Conservation (phyloP, 495 filamentous ascomycete genomes). For the Choiromyces venosus region DNA sequence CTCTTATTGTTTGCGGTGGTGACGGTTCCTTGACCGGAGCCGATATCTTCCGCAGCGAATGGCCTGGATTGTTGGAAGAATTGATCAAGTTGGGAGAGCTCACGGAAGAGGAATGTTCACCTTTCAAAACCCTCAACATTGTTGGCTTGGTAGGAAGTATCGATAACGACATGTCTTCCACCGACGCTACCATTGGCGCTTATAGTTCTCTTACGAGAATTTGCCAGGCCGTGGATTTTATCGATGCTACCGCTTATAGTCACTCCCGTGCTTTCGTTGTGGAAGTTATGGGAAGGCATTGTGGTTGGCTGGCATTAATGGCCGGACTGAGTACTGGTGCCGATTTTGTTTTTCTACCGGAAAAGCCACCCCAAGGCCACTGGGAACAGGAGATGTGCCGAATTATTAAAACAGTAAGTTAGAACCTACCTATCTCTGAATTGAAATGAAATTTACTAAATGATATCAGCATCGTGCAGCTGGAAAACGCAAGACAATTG, state of each 20-base stretch:
- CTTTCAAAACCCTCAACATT: slow-evolving; percentile 82
- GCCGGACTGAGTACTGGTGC: slow-evolving; percentile 91
- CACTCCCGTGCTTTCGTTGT: slow-evolving; percentile 97
- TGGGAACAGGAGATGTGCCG: slow-evolving; percentile 89
- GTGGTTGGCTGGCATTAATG: slow-evolving; percentile 97
- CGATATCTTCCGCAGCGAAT: slow-evolving; percentile 86
- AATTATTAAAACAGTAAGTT: slow-evolving; percentile 67
- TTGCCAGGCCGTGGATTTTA: slow-evolving; percentile 90
- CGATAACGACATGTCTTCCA: slow-evolving; percentile 96
- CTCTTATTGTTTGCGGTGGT: slow-evolving; percentile 92
- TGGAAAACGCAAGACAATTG: slow-evolving; percentile 95
- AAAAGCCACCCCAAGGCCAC: slow-evolving; percentile 79
- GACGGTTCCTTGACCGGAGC: slow-evolving; percentile 96
- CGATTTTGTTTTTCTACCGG: slow-evolving; percentile 94
- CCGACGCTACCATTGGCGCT: slow-evolving; percentile 95
- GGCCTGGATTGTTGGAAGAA: slow-evolving; percentile 79
- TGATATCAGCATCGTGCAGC: slow-evolving; percentile 68
- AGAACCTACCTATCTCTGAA: background rate
- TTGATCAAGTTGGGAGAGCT: slow-evolving; percentile 66
- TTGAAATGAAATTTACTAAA: slow-evolving; percentile 42
- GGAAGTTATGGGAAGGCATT: slow-evolving; percentile 99
- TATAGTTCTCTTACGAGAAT: slow-evolving; percentile 89
- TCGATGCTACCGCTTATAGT: slow-evolving; percentile 94
- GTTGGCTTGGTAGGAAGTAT: slow-evolving; percentile 95
- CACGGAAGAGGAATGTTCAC: slow-evolving; percentile 60